A percentile compares a stretch with the other conserved stretches of the same genome.
Conservation (phyloP, 164 flowering plant genomes). For the Magnolia kwangsiensis region DNA sequence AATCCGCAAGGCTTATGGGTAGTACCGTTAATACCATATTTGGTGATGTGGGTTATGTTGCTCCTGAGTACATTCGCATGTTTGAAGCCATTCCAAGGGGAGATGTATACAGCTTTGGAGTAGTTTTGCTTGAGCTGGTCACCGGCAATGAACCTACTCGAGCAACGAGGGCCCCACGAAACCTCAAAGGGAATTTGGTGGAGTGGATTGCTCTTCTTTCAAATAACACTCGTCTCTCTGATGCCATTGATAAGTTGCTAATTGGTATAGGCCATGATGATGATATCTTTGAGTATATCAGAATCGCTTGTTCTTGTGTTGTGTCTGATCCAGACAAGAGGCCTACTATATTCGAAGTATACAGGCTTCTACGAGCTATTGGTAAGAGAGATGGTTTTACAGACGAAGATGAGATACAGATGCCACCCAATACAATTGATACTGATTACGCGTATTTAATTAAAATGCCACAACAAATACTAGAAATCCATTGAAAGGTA, state of each 20-base stretch:
- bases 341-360: constrained; percentile 25
- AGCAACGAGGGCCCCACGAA: background rate
- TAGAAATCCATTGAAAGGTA: background rate
- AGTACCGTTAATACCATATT: constrained; percentile 20
- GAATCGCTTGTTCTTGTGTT: constrained; percentile 20
- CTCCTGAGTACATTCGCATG: constrained; percentile 23
- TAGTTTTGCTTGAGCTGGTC: constrained; percentile 21
- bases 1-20: constrained; percentile 21
- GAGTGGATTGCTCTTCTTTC: constrained; percentile 21
- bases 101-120: constrained; percentile 28
- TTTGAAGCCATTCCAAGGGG: constrained; percentile 20
- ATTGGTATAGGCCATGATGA: constrained; percentile 6
- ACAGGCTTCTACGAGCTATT: constrained; percentile 16
- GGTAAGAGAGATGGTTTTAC: constrained; percentile 16
- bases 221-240: constrained; percentile 4
- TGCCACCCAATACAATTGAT: constrained; percentile 3
- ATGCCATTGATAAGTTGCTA: constrained; percentile 19
- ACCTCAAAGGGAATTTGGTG: constrained; percentile 23
- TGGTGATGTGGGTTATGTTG: constrained; percentile 27
- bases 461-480: background rate
- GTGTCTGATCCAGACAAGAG: constrained; percentile 18
- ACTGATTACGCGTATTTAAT: background rate
- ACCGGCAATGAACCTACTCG: constrained; percentile 17
- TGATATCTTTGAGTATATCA: constrained; percentile 19
- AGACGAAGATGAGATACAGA: constrained; percentile 15